Percentiles rank a stretch among this genome's conserved stretches.
phyloP scores from a whole-genome alignment of 2,329 filamentous ascomycete genomes.

The Colletotrichum sojae region DNA sequence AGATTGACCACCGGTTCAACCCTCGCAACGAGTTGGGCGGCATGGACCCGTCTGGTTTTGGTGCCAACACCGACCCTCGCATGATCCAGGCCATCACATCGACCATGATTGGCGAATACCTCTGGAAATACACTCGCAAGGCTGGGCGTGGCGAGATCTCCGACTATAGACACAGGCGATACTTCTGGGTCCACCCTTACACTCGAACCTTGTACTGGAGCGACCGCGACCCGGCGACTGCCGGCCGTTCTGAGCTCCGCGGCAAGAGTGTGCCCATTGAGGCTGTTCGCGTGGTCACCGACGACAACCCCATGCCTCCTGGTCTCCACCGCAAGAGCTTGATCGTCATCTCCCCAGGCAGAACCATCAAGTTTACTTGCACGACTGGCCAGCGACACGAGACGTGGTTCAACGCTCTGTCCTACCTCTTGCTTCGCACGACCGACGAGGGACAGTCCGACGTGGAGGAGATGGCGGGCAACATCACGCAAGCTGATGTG shows the following conservation, averaged over 20 bases:
- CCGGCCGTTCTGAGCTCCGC: slow-evolving; percentile 81
- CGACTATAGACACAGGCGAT: slow-evolving; percentile 89
- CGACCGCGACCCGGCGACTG: slow-evolving; percentile 85
- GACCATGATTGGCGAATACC: slow-evolving; percentile 98
- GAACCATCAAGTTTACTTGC: slow-evolving; percentile 93
- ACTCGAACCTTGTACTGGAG: slow-evolving; percentile 98
- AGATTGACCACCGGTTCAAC: slow-evolving; percentile 93
- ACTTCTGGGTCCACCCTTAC: slow-evolving; percentile 99
- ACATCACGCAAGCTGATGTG: slow-evolving; percentile 73
- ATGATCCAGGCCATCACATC: slow-evolving; percentile 99
- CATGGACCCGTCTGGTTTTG: slow-evolving; percentile 71
- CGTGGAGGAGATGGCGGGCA: slow-evolving; percentile 70
- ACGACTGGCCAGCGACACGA: slow-evolving; percentile 95
- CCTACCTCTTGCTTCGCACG: slow-evolving; percentile 88
- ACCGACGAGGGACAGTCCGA: slow-evolving; percentile 74
- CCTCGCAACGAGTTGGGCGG: slow-evolving; percentile 68
- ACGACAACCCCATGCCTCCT: slow-evolving; percentile 95
- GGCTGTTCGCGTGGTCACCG: slow-evolving; percentile 89
- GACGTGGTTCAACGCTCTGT: slow-evolving; percentile 98
- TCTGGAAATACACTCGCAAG: slow-evolving; percentile 99
- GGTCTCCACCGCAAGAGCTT: slow-evolving; percentile 95
- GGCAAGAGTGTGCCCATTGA: slow-evolving; percentile 95
- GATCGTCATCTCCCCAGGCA: slow-evolving; percentile 88
- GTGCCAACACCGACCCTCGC: slow-evolving; percentile 86
- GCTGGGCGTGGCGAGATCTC: slow-evolving; percentile 91